Evolutionary conservation across 2,329 filamentous ascomycete species (phyloP), one percentile per base, ranked within the genome.

Genomic region (Calonectria henricotiae): DNA sequence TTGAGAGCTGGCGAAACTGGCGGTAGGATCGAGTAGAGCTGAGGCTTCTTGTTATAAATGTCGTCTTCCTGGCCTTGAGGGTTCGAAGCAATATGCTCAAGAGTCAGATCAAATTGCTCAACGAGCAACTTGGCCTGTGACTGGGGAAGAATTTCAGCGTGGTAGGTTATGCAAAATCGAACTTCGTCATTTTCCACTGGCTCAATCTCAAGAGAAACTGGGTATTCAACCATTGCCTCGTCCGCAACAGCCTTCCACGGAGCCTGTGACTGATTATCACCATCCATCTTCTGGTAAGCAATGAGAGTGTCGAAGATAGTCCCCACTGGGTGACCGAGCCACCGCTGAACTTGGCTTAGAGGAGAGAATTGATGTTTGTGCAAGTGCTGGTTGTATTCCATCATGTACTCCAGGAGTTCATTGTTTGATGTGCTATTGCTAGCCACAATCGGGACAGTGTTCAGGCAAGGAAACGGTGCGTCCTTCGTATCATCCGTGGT

Each of bases 281-380:
- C 73, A 20, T 62, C 82, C 74, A 68, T 85, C 73, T 93, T 94
- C 77, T 98, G 95, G 77, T 95, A 96, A 0, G 94, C 92, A 69
- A 98, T 90, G 1, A 98, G 85, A 0, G 94, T 96, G 77, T 98
- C 95, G 75, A 98, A 98, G 0, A 96, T 85, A 0, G 88, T 84
- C 7, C 89, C 87, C 27, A 92, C 89, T 0, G 91, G 85, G 68
- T 89, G 86, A 0, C 91, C 91, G 20, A 94, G 86, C 87, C 91
- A 92, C 61, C 88, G 90, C 76, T 97, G 94, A 11, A 97, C 91
- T 35, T 90, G 89, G 3, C 88, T 86, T 7, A 98, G 84, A 0
- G 94, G 90, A 0, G 90, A 89, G 75, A 92, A 92, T 72, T 96
- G 94, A 76, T 94, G 85, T 69, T 90, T 90, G 58, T 92, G 88